Evolutionary conservation across 2,329 filamentous ascomycete genomes (phyloP).

Genomic region (Teratosphaeria viscida): DNA sequence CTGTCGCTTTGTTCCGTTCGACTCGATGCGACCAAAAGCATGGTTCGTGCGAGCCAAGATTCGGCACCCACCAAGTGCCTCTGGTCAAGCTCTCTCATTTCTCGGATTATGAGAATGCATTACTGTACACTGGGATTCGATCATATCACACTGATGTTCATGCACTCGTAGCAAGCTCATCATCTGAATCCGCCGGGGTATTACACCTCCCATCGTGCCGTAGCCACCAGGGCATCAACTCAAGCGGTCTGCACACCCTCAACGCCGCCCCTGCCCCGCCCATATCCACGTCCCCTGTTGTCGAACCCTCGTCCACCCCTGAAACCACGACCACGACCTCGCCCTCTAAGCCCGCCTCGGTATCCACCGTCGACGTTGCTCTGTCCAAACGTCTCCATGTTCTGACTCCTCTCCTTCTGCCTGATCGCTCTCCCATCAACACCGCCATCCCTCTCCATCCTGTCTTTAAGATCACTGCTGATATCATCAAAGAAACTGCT

Average conservation of each 20-base stretch:
- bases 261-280: background rate
- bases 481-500: slow-evolving; percentile 98
- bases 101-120: background rate
- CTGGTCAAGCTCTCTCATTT: background rate
- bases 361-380: slow-evolving; percentile 75
- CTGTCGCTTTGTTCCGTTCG: too few relatives aligned
- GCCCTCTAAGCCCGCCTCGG: slow-evolving; percentile 66
- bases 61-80: background rate
- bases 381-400: slow-evolving; percentile 96
- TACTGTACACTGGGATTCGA: background rate
- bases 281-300: background rate
- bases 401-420: slow-evolving; percentile 84
- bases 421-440: slow-evolving; percentile 79
- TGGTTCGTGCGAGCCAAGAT: background rate
- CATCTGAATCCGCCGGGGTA: background rate
- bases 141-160: background rate
- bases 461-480: slow-evolving; percentile 83
- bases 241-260: background rate
- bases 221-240: background rate
- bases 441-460: slow-evolving; percentile 49
- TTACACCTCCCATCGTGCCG: background rate
- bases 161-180: background rate
- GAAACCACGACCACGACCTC: slow-evolving; percentile 49
- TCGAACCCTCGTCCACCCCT: background rate
- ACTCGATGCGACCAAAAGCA: background rate